Conservation (phyloP, 2,329 filamentous ascomycete species). For the Chaetomium globosum region DNA sequence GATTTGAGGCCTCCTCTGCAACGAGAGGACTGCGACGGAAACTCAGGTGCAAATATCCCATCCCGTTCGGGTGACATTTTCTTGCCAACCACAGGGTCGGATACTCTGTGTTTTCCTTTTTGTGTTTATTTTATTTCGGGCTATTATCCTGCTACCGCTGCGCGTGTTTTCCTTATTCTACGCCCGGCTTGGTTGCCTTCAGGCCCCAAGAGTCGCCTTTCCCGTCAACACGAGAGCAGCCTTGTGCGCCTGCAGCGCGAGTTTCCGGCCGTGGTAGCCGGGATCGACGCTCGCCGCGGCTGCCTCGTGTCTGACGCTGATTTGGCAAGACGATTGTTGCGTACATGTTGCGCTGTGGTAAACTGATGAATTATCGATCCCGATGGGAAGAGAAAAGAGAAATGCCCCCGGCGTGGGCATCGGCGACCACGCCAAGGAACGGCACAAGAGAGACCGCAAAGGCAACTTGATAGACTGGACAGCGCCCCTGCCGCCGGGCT, state of each 20-base stretch:
- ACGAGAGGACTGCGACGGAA: background rate
- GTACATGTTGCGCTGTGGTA: constrained; percentile 15
- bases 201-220: background rate
- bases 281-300: background rate
- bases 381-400: constrained; percentile 41
- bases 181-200: background rate
- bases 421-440: constrained; percentile 41
- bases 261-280: constrained; percentile 9
- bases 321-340: background rate
- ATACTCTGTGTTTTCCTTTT: background rate
- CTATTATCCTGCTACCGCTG: background rate
- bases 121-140: constrained; percentile 10
- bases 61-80: background rate
- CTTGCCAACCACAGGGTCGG: constrained; percentile 3
- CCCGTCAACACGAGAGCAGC: background rate
- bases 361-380: constrained; percentile 26
- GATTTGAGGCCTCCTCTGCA: constrained; percentile 7
- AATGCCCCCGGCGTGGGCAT: constrained; percentile 34
- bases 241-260: background rate
- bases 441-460: constrained; percentile 39
- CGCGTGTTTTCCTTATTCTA: constrained; percentile 8
- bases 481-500: constrained; percentile 35
- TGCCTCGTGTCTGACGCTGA: constrained; percentile 5
- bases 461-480: constrained; percentile 37
- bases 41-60: background rate